Conservation (phyloP, 441 rosid genomes). For the Adansonia gregorii region DNA sequence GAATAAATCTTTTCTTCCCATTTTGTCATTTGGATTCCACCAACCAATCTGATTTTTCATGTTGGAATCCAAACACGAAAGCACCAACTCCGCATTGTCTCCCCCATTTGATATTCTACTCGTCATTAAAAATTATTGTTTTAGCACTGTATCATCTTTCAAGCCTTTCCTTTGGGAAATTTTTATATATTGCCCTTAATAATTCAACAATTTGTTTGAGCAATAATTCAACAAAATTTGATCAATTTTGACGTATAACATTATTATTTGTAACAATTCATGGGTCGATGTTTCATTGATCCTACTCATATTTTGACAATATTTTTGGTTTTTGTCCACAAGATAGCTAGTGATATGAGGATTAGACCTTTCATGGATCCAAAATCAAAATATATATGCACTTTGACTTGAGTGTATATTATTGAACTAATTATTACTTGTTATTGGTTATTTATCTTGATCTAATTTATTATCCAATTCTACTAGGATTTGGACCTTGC, state of each 20-base stretch:
- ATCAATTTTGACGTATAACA: not conserved
- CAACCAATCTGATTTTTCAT: slow-evolving; percentile 31
- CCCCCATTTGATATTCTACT: slow-evolving; percentile 21
- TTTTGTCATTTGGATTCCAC: slow-evolving; percentile 45
- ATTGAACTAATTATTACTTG: no score
- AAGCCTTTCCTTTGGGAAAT: not conserved
- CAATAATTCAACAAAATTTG: not conserved
- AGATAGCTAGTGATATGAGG: not conserved
- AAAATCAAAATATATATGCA: no score
- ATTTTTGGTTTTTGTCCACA: not conserved
- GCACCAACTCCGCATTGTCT: slow-evolving; percentile 50
- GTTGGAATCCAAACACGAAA: slow-evolving; percentile 66
- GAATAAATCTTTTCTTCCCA: no score
- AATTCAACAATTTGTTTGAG: not conserved
- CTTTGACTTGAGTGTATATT: no score
- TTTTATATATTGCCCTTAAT: not conserved
- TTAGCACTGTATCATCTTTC: not conserved
- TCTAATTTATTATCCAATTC: no score
- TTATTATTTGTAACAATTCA: not conserved
- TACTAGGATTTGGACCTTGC: no score
- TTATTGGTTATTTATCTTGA: no score
- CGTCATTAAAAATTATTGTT: not conserved
- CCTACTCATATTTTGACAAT: not conserved
- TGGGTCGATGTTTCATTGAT: not conserved
- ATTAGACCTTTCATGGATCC: not conserved